Percentiles rank a stretch among this genome's conserved stretches.
Conservation (phyloP, 768 basidiomycete species). For the Suillus subluteus region DNA sequence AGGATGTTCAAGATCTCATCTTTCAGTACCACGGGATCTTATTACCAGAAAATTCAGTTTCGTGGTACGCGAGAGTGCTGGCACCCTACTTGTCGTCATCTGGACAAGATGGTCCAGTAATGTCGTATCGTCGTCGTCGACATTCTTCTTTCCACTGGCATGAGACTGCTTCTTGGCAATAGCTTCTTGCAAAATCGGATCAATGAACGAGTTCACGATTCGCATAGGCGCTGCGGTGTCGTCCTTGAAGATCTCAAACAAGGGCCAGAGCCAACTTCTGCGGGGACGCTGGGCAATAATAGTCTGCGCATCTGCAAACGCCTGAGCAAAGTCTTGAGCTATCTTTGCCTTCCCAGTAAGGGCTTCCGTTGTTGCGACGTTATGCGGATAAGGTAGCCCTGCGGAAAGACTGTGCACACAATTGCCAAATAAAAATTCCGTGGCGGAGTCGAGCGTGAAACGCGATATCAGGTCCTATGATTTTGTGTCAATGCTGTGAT, state of each 20-base stretch:
- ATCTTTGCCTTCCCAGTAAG: slow-evolving; percentile 29
- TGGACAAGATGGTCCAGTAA: slow-evolving; percentile 60
- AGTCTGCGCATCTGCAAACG: slow-evolving; percentile 53
- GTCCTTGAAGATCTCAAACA: slow-evolving; percentile 54
- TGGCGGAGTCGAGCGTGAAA: slow-evolving; percentile 69
- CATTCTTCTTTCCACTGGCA: slow-evolving; percentile 24
- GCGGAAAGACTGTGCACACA: slow-evolving; percentile 57
- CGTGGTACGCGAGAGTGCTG: slow-evolving; percentile 35
- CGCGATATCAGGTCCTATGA: slow-evolving; percentile 57
- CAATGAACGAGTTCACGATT: slow-evolving; percentile 53
- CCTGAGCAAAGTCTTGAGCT: slow-evolving; percentile 49
- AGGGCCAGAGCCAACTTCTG: slow-evolving; percentile 55
- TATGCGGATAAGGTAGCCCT: slow-evolving; percentile 56
- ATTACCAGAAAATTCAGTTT: neutral
- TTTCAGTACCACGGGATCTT: slow-evolving; percentile 32
- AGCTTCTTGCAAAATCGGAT: slow-evolving; percentile 49
- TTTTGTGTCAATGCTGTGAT: neutral
- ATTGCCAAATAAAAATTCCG: slow-evolving; percentile 66
- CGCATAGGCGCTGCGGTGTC: slow-evolving; percentile 52
- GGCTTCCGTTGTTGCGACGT: slow-evolving; percentile 28
- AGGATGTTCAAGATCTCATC: slow-evolving; percentile 40
- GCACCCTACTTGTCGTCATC: slow-evolving; percentile 43
- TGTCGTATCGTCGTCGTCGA: slow-evolving; percentile 38
- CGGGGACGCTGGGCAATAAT: slow-evolving; percentile 46
- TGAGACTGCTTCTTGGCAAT: slow-evolving; percentile 43